Conservation (phyloP, 2,329 filamentous ascomycete genomes). For the Pseudocercospora ulei region DNA sequence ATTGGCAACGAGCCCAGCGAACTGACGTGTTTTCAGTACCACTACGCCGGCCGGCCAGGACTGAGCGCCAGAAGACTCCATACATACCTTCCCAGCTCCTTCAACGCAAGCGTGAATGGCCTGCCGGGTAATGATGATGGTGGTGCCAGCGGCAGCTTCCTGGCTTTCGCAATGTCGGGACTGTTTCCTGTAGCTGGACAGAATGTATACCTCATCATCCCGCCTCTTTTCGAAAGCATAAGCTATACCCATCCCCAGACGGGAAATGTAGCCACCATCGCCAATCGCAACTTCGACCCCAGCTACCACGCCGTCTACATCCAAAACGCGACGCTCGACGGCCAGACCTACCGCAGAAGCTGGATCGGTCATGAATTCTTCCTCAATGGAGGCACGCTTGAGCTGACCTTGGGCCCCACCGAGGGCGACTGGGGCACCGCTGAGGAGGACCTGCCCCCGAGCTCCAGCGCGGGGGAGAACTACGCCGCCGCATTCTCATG, state of each 20-base stretch:
- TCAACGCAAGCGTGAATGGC: constrained; percentile 19
- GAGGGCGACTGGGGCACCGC: constrained; percentile 23
- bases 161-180: constrained; percentile 24
- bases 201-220: constrained; percentile 22
- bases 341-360: constrained; percentile 19
- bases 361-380: constrained; percentile 27
- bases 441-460: constrained; percentile 30
- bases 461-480: constrained; percentile 3
- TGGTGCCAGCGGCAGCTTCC: constrained; percentile 22
- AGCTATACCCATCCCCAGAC: constrained; percentile 24
- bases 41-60: constrained; percentile 38
- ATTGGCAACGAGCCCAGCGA: constrained; percentile 41
- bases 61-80: constrained; percentile 20
- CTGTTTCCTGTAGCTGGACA: constrained; percentile 24
- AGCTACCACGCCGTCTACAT: constrained; percentile 29
- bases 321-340: constrained; percentile 23
- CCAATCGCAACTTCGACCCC: constrained; percentile 32
- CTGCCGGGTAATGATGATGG: constrained; percentile 24
- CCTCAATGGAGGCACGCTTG: constrained; percentile 19
- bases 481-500: constrained; percentile 2
- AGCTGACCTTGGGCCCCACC: constrained; percentile 19
- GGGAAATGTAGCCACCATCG: constrained; percentile 20
- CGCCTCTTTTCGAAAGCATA: constrained; percentile 24
- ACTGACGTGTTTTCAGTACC: constrained; percentile 39
- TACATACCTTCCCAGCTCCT: constrained; percentile 21